These are phyloP conservation scores for Exidia glandulosa DNA, from an alignment of 768 basidiomycete genomes.

Conservation along the genomic window DNA sequence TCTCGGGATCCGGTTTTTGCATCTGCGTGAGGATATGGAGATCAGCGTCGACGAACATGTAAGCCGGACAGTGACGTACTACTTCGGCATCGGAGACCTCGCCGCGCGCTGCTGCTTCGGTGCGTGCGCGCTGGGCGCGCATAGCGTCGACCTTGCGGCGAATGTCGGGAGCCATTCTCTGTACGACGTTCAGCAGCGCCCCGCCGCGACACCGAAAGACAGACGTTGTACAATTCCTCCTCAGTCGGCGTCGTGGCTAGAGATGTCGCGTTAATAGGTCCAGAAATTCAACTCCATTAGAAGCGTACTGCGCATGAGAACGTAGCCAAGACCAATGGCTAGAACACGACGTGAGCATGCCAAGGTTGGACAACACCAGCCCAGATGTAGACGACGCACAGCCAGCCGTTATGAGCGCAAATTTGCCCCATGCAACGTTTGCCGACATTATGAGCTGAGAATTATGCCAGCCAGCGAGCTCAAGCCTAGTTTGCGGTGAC, in stretches of 20 bases:
- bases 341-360: background rate
- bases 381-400: background rate
- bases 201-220: constrained; percentile 22
- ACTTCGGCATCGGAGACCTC: constrained; percentile 25
- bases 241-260: constrained; percentile 4
- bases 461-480: no score
- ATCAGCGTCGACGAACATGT: background rate
- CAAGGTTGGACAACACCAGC: background rate
- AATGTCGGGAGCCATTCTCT: constrained; percentile 58
- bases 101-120: constrained; percentile 39
- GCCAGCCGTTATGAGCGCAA: background rate
- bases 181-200: background rate
- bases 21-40: background rate
- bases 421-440: background rate
- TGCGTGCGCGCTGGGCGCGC: constrained; percentile 38
- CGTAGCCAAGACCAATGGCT: constrained; percentile 50
- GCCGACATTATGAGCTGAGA: background rate
- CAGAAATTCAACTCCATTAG: background rate
- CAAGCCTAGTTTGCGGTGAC: no score
- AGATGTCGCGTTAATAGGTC: constrained; percentile 3
- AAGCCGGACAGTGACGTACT: background rate
- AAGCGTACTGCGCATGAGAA: constrained; percentile 46
- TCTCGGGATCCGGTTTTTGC: background rate
- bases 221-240: constrained; percentile 23
- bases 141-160: constrained; percentile 51